Evolutionary conservation across 768 basidiomycete species (phyloP).

Genomic region (Pilatotrama ljubarskyi): DNA sequence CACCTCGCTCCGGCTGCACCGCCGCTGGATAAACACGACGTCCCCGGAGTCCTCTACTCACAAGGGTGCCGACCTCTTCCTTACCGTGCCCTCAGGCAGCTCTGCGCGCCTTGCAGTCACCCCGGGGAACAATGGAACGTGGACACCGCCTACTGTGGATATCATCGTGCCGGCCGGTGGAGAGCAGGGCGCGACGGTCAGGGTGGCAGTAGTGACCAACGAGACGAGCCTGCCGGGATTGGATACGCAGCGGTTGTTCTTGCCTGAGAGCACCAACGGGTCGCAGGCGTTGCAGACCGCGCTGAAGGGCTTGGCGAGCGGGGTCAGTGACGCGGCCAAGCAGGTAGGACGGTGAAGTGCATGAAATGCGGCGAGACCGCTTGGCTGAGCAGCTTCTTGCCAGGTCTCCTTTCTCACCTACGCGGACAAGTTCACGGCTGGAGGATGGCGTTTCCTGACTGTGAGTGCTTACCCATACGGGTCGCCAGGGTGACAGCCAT

Average conservation of each 20-base stretch:
- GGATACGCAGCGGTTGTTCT: slow-evolving; percentile 35
- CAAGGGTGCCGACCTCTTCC: slow-evolving; percentile 34
- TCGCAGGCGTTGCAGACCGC: slow-evolving; percentile 30
- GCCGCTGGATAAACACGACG: slow-evolving; percentile 44
- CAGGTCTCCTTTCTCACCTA: slow-evolving; percentile 44
- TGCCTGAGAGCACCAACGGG: slow-evolving; percentile 30
- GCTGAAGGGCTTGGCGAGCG: slow-evolving; percentile 32
- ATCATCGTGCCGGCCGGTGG: slow-evolving; percentile 33
- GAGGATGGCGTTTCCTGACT: slow-evolving; percentile 48
- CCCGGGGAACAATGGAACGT: slow-evolving; percentile 34
- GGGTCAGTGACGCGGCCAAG: slow-evolving; percentile 19
- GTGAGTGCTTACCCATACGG: slow-evolving; percentile 18
- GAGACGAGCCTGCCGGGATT: slow-evolving; percentile 39
- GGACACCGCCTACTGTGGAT: slow-evolving; percentile 37
- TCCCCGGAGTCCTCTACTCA: slow-evolving; percentile 31
- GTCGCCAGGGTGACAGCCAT: background rate
- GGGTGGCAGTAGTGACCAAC: slow-evolving; percentile 40
- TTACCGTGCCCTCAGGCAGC: slow-evolving; percentile 31
- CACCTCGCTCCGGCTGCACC: slow-evolving; percentile 40
- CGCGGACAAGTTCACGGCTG: slow-evolving; percentile 41
- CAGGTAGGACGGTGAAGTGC: slow-evolving; percentile 3
- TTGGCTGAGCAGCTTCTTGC: too few relatives aligned
- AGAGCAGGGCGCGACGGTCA: slow-evolving; percentile 24
- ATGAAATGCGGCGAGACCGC: too few relatives aligned
- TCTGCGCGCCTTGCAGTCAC: slow-evolving; percentile 34